Conservation (phyloP, 345 rosid species). For the Eutrema japonicum region DNA sequence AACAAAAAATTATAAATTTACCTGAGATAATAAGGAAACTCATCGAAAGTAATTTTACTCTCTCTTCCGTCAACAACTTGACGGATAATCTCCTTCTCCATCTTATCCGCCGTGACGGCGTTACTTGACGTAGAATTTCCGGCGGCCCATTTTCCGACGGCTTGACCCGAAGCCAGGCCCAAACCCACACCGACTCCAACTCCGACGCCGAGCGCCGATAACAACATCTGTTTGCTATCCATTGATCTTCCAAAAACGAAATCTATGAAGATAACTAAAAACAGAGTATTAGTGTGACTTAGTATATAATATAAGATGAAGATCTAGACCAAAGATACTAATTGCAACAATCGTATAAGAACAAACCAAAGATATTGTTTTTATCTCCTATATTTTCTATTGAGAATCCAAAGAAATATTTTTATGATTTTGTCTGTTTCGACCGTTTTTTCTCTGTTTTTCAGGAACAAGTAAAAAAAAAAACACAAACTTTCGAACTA, state of each 20-base stretch:
- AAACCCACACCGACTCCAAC: slow-evolving; percentile 50
- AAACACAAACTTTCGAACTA: slow-evolving; percentile 12
- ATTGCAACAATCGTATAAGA: neutral
- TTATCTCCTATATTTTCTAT: no score
- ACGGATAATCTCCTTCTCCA: slow-evolving; percentile 48
- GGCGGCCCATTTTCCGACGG: slow-evolving; percentile 41
- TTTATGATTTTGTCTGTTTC: neutral
- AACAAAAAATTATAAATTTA: slow-evolving; percentile 6
- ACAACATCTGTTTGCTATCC: slow-evolving; percentile 49
- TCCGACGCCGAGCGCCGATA: slow-evolving; percentile 49
- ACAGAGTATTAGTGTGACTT: slow-evolving; percentile 1
- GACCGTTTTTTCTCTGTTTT: neutral
- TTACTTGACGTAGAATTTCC: slow-evolving; percentile 36
- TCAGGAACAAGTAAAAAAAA: no score
- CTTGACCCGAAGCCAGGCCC: slow-evolving; percentile 43
- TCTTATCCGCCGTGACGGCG: slow-evolving; percentile 47
- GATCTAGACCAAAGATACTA: neutral
- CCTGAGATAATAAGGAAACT: slow-evolving; percentile 50
- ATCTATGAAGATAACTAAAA: neutral
- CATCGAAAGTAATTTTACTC: slow-evolving; percentile 44
- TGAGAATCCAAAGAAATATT: no score
- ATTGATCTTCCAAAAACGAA: slow-evolving; percentile 30
- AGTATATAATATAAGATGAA: neutral
- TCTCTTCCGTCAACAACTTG: slow-evolving; percentile 47
- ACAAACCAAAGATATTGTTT: neutral